phyloP scores from a whole-genome alignment of 2,329 filamentous ascomycete species.

The Aschersonia sp. region DNA sequence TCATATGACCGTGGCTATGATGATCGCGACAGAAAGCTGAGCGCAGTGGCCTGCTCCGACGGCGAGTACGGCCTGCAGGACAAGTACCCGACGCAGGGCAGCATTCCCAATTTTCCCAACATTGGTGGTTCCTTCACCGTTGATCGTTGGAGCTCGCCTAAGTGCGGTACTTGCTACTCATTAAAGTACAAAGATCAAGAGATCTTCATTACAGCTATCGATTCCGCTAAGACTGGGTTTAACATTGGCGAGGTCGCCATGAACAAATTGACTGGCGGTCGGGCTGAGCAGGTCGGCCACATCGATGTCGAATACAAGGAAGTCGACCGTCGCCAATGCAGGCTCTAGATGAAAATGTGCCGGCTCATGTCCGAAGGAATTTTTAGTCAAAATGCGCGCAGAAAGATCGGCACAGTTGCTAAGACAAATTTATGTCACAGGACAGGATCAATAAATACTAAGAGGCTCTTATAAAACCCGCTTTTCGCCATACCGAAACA shows the following conservation, averaged over 20 bases:
- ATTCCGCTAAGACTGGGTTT: constrained; percentile 33
- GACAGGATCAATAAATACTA: no score
- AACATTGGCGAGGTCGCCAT: constrained; percentile 42
- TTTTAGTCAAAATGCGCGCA: no score
- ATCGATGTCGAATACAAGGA: constrained; percentile 24
- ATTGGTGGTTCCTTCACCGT: constrained; percentile 41
- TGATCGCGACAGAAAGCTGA: constrained; percentile 37
- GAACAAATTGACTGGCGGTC: constrained; percentile 38
- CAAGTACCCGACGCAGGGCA: constrained; percentile 43
- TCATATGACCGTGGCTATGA: constrained; percentile 65
- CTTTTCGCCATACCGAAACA: not conserved
- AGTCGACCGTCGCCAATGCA: constrained; percentile 29
- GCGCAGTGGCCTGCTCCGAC: constrained; percentile 50
- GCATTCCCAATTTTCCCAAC: constrained; percentile 35
- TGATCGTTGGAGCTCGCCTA: constrained; percentile 38
- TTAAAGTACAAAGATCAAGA: constrained; percentile 34
- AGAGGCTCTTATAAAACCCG: no score
- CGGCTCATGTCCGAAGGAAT: no score
- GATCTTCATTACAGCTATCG: constrained; percentile 41
- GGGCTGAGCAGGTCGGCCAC: constrained; percentile 19
- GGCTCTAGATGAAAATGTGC: constrained; percentile 10
- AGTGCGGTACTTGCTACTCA: constrained; percentile 46
- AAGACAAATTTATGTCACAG: no score
- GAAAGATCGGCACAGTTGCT: no score
- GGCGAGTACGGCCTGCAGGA: constrained; percentile 50